Conservation (phyloP, 2,329 filamentous ascomycete genomes). For the Phaeosphaeriaceae sp. region DNA sequence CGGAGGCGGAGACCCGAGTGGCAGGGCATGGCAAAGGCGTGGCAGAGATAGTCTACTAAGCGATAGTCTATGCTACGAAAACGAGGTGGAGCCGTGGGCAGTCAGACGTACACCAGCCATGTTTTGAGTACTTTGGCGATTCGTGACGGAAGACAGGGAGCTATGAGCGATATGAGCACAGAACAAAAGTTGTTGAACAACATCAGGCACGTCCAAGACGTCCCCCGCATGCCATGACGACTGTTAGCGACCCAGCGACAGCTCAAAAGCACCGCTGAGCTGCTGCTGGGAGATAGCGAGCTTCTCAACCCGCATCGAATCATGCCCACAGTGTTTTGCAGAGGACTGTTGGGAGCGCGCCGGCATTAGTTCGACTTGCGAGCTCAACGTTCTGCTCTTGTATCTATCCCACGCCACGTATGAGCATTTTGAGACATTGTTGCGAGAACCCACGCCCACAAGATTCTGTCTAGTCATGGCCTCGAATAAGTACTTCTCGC, state of each 20-base stretch:
- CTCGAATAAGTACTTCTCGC: constrained; percentile 2
- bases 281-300: constrained; percentile 31
- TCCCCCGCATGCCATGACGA: constrained; percentile 15
- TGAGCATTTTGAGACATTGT: neutral
- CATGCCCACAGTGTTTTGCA: constrained; percentile 12
- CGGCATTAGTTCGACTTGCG: constrained; percentile 7
- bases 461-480: neutral
- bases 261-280: constrained; percentile 16
- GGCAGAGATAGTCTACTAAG: constrained; percentile 4
- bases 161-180: neutral
- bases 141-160: neutral
- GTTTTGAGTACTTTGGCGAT: neutral
- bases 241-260: constrained; percentile 18
- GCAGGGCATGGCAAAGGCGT: constrained; percentile 6
- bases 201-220: constrained; percentile 1
- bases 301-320: constrained; percentile 19
- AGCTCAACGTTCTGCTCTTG: constrained; percentile 11
- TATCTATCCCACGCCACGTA: neutral
- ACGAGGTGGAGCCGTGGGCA: constrained; percentile 1
- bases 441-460: neutral
- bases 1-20: constrained; percentile 33
- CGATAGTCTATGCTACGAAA: constrained; percentile 1
- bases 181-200: constrained; percentile 4
- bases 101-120: neutral
- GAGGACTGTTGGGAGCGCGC: constrained; percentile 14